Conservation (phyloP, 1,284 basidiomycete species). For the Papiliotrema fonsecae region DNA sequence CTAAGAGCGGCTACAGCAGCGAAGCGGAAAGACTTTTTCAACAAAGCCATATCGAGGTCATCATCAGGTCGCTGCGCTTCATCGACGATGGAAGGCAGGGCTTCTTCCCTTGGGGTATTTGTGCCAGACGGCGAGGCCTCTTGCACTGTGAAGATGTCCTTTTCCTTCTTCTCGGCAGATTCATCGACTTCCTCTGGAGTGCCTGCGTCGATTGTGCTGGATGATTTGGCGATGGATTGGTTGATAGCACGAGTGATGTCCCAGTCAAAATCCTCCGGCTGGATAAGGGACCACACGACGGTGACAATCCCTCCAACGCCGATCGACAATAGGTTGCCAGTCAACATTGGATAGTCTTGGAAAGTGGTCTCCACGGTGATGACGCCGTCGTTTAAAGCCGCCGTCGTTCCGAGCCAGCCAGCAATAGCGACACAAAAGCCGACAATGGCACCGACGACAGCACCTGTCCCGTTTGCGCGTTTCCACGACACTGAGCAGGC, state of each 20-base stretch:
- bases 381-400: slow-evolving; percentile 60
- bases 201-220: neutral
- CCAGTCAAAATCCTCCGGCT: slow-evolving; percentile 77
- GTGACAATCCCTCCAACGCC: slow-evolving; percentile 74
- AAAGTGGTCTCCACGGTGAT: slow-evolving; percentile 63
- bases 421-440: slow-evolving; percentile 70
- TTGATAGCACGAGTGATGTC: slow-evolving; percentile 72
- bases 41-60: slow-evolving; percentile 54
- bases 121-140: too few relatives aligned
- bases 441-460: slow-evolving; percentile 62
- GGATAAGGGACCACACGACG: slow-evolving; percentile 59
- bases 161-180: slow-evolving; percentile 40
- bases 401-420: slow-evolving; percentile 78
- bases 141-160: too few relatives aligned
- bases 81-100: slow-evolving; percentile 10
- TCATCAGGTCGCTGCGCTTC: slow-evolving; percentile 44
- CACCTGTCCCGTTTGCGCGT: slow-evolving; percentile 77
- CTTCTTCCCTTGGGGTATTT: neutral
- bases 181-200: neutral
- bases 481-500: slow-evolving; percentile 75
- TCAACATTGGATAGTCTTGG: slow-evolving; percentile 63
- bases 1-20: slow-evolving; percentile 66
- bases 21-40: slow-evolving; percentile 69
- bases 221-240: slow-evolving; percentile 27
- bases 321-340: slow-evolving; percentile 82